phyloP scores from a whole-genome alignment of 2,329 filamentous ascomycete genomes.

The Fusarium bactridioides region DNA sequence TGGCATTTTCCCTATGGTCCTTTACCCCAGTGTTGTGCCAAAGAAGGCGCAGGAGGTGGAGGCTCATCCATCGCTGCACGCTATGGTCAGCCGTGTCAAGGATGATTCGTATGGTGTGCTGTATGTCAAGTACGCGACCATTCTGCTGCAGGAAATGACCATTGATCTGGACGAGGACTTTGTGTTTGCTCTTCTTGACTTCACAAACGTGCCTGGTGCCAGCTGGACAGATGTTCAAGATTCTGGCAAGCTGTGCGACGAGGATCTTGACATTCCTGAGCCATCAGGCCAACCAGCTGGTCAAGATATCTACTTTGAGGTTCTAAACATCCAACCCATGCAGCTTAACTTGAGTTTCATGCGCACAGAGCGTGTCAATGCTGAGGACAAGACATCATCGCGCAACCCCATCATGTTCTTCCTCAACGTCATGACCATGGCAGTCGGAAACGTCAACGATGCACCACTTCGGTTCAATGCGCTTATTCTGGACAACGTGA shows the following conservation, averaged over 20 bases:
- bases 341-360: constrained; percentile 97
- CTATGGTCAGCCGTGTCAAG: constrained; percentile 92
- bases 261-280: constrained; percentile 89
- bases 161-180: constrained; percentile 98
- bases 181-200: constrained; percentile 94
- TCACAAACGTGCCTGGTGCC: constrained; percentile 89
- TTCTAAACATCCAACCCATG: constrained; percentile 97
- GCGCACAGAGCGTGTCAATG: constrained; percentile 94
- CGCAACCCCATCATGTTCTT: constrained; percentile 98
- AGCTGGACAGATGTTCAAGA: constrained; percentile 75
- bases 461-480: constrained; percentile 94
- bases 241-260: constrained; percentile 87
- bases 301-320: constrained; percentile 97
- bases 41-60: constrained; percentile 98
- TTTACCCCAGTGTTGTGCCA: constrained; percentile 97
- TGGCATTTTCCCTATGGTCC: constrained; percentile 94
- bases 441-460: constrained; percentile 98
- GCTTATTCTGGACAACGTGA: constrained; percentile 91
- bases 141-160: constrained; percentile 97
- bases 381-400: constrained; percentile 90
- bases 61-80: constrained; percentile 91
- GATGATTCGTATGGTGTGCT: constrained; percentile 97
- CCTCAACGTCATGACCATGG: constrained; percentile 98
- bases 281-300: constrained; percentile 84
- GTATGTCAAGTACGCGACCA: constrained; percentile 97